These are phyloP conservation scores for Gracilaria vermiculophylla DNA, from an alignment of 23 red algal genomes.

Conservation along the genomic window DNA sequence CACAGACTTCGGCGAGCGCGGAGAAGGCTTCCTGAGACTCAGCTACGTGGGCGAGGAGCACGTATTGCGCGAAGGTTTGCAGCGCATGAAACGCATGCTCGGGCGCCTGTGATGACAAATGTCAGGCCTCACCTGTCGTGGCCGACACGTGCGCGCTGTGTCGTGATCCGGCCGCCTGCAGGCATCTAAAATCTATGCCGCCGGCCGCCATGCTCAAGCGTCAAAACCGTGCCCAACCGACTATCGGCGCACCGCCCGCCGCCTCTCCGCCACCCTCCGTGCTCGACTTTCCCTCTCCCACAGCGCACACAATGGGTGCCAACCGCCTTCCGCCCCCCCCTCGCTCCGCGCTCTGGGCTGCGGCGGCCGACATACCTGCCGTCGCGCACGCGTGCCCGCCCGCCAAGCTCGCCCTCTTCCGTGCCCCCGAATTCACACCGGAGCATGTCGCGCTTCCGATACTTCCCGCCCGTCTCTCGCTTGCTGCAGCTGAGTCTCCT, in stretches of 20 bases:
- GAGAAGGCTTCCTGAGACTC: constrained; percentile 91
- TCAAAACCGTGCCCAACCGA: neutral
- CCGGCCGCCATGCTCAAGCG: neutral
- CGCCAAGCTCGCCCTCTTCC: constrained; percentile 20
- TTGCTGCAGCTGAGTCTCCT: constrained; percentile 5
- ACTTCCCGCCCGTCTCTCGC: neutral
- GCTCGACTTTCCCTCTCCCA: neutral
- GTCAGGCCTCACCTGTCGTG: neutral
- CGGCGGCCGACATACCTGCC: neutral
- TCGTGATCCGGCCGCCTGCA: neutral
- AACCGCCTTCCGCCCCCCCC: constrained; percentile 1
- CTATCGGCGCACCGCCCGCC: neutral
- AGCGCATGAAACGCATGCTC: constrained; percentile 65
- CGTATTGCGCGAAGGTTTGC: constrained; percentile 68
- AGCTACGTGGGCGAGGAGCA: constrained; percentile 78
- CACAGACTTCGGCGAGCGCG: constrained; percentile 91
- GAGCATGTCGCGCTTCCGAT: neutral
- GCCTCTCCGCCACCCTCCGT: neutral
- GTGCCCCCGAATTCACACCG: neutral
- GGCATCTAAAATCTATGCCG: neutral
- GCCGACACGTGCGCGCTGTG: constrained; percentile 1
- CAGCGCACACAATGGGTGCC: neutral
- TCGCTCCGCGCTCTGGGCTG: neutral
- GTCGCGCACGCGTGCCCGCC: constrained; percentile 2
- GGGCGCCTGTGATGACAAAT: neutral